Percentiles rank a stretch among this genome's conserved stretches.
Evolutionary conservation across 352 stramenopile genomes (phyloP).

Genomic region (Pythium sukuiense): DNA sequence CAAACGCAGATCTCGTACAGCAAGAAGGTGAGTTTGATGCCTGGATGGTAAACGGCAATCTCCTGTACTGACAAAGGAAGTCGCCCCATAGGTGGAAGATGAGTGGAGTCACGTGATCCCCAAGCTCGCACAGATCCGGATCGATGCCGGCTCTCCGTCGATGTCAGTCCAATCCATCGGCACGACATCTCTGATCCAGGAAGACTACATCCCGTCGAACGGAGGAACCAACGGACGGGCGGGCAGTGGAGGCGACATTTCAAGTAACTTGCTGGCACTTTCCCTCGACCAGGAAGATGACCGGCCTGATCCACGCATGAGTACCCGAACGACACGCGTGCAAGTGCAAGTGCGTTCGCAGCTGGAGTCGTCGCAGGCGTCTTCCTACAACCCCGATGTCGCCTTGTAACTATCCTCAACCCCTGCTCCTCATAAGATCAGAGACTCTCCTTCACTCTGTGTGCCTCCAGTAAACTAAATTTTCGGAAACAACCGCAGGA

Average conservation of each 20-base stretch:
- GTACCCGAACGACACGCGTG: slow-evolving; percentile 18
- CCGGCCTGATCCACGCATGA: slow-evolving; percentile 16
- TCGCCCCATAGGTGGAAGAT: slow-evolving; percentile 47
- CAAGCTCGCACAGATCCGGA: slow-evolving; percentile 68
- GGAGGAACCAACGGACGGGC: not conserved
- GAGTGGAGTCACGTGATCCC: slow-evolving; percentile 83
- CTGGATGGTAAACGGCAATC: no score
- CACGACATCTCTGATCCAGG: slow-evolving; percentile 46
- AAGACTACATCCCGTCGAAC: slow-evolving; percentile 72
- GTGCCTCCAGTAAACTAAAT: slow-evolving; percentile 17
- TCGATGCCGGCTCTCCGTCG: slow-evolving; percentile 45
- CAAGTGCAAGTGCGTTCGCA: slow-evolving; percentile 27
- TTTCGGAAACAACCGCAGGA: not conserved
- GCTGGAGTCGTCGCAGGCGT: slow-evolving; percentile 1
- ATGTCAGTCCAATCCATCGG: slow-evolving; percentile 43
- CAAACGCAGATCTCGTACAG: slow-evolving; percentile 97
- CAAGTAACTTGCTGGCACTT: slow-evolving; percentile 51
- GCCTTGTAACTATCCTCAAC: slow-evolving; percentile 28
- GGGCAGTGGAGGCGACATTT: slow-evolving; percentile 34
- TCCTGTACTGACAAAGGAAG: no score
- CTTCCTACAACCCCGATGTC: slow-evolving; percentile 35
- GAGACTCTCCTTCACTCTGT: not conserved
- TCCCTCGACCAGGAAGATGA: slow-evolving; percentile 41
- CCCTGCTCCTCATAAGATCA: not conserved
- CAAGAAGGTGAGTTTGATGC: slow-evolving; percentile 63